These are phyloP conservation scores for Phytophthora meadii DNA, from an alignment of 352 stramenopile genomes.

Conservation along the genomic window DNA sequence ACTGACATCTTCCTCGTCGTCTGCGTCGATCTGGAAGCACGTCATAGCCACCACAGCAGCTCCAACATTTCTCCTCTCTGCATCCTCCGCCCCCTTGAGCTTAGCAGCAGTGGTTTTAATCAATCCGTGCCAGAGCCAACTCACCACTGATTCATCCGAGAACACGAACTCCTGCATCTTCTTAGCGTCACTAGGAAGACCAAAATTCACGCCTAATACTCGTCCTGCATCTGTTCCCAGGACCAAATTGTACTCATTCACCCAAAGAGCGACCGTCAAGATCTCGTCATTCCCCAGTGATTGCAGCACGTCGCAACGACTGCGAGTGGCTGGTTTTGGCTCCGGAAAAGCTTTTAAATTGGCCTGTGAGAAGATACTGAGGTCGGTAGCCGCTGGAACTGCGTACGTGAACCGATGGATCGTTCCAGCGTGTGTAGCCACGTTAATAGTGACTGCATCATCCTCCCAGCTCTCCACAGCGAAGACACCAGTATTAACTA, in stretches of 20 bases:
- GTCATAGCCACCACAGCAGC: slow-evolving; percentile 61
- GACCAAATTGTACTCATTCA: slow-evolving; percentile 83
- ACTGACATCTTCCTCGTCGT: slow-evolving; percentile 42
- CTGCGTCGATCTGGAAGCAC: slow-evolving; percentile 66
- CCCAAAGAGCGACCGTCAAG: slow-evolving; percentile 68
- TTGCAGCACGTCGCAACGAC: slow-evolving; percentile 52
- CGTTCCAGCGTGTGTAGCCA: slow-evolving; percentile 72
- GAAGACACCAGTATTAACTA: slow-evolving; percentile 64
- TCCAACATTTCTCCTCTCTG: slow-evolving; percentile 28
- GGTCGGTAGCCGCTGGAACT: slow-evolving; percentile 29
- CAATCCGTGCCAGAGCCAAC: slow-evolving; percentile 77
- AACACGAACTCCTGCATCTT: slow-evolving; percentile 77
- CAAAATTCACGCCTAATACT: slow-evolving; percentile 78
- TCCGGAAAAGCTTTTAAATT: slow-evolving; percentile 51
- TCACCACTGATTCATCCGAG: slow-evolving; percentile 69
- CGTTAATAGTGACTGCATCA: slow-evolving; percentile 59
- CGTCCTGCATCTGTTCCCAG: slow-evolving; percentile 66
- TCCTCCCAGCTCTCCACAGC: slow-evolving; percentile 72
- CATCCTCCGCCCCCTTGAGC: slow-evolving; percentile 45
- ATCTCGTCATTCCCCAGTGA: slow-evolving; percentile 63
- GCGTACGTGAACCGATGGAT: slow-evolving; percentile 75
- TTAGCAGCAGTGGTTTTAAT: slow-evolving; percentile 54
- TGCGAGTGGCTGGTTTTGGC: slow-evolving; percentile 44
- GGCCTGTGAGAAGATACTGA: slow-evolving; percentile 66
- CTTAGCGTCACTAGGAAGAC: slow-evolving; percentile 45